Evolutionary conservation across 768 basidiomycete genomes (phyloP).

Genomic region (Naganishia antarctica): DNA sequence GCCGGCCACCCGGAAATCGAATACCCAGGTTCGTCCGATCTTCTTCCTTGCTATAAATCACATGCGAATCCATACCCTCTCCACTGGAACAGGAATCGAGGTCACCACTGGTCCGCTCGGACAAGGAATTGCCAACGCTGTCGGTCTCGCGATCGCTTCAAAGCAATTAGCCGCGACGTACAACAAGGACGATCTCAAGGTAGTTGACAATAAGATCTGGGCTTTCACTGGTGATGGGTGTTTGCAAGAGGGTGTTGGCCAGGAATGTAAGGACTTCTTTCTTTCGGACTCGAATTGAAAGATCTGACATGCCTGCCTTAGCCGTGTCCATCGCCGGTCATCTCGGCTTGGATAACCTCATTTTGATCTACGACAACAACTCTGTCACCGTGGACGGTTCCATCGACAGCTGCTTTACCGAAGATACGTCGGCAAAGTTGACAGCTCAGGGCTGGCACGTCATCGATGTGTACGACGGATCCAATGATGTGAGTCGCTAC

Average conservation of each 20-base stretch:
- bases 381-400: constrained; percentile 44
- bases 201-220: constrained; percentile 43
- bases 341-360: constrained; percentile 44
- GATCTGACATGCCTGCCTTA: too few species aligned
- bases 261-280: constrained; percentile 47
- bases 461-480: constrained; percentile 45
- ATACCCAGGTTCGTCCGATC: too few species aligned
- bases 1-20: constrained; percentile 50
- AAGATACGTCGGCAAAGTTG: constrained; percentile 46
- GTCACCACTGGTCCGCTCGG: constrained; percentile 48
- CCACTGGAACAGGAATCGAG: too few species aligned
- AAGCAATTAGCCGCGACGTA: constrained; percentile 43
- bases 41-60: too few species aligned
- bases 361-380: constrained; percentile 48
- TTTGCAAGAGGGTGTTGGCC: constrained; percentile 48
- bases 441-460: constrained; percentile 41
- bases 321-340: constrained; percentile 46
- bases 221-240: constrained; percentile 48
- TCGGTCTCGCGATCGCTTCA: constrained; percentile 44
- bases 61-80: too few species aligned
- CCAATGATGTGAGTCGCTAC: constrained; percentile 41
- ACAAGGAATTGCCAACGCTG: constrained; percentile 48
- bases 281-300: too few species aligned
- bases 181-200: constrained; percentile 39
- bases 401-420: constrained; percentile 46